phyloP scores from a whole-genome alignment of 345 rosid species.

The Eucalyptus erythrocorys region DNA sequence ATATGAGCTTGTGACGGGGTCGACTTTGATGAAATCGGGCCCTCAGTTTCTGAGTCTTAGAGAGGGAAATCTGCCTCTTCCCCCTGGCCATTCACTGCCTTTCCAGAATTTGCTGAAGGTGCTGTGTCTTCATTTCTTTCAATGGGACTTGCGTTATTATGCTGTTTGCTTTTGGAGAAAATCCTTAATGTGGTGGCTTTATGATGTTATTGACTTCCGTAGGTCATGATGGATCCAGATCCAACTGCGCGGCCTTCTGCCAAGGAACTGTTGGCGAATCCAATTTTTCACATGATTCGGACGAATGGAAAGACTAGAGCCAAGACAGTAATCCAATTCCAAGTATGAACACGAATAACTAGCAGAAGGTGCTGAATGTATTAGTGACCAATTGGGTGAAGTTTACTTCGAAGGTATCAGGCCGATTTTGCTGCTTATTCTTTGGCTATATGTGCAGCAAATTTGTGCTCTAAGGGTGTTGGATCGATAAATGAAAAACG shows the following conservation, averaged over 20 bases:
- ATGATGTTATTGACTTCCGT: not conserved
- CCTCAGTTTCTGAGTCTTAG: conserved; percentile 47
- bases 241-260: conserved; percentile 69
- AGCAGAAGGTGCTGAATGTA: not conserved
- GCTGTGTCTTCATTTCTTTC: not conserved
- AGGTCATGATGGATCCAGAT: conserved; percentile 77
- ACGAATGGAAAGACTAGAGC: not conserved
- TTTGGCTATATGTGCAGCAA: not conserved
- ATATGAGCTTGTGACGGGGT: conserved; percentile 72
- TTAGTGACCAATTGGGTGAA: not conserved
- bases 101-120: conserved; percentile 92
- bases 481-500: not conserved
- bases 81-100: conserved; percentile 79
- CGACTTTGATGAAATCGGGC: conserved; percentile 59
- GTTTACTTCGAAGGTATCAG: not conserved
- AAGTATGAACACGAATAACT: not conserved
- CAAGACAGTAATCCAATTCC: not conserved
- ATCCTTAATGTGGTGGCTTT: not conserved
- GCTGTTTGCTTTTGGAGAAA: not conserved
- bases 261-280: conserved; percentile 46
- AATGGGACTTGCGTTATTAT: not conserved
- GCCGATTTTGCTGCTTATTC: not conserved
- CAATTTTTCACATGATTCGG: conserved; percentile 38
- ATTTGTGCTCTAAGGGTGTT: not conserved
- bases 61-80: conserved; percentile 82